These are phyloP conservation scores for Collybia sp. DNA, from an alignment of 768 basidiomycete species.

Conservation along the genomic window DNA sequence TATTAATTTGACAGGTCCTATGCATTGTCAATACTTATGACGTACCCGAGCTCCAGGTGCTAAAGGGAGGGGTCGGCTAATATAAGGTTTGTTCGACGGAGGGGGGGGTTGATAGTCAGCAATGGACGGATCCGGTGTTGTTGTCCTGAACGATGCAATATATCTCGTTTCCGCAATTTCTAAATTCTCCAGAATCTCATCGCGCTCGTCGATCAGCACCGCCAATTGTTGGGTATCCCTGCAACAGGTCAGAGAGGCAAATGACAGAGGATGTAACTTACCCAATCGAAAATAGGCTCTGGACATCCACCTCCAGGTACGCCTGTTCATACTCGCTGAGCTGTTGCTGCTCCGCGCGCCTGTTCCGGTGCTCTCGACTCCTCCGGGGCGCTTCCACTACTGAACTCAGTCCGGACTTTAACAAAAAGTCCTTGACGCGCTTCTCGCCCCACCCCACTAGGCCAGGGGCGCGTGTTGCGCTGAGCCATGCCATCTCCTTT, in stretches of 20 bases:
- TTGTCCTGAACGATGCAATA: conserved; percentile 68
- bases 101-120: conserved; percentile 47
- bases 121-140: conserved; percentile 71
- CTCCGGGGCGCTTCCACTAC: conserved; percentile 34
- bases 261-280: conserved; percentile 24
- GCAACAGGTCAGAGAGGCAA: conserved; percentile 2
- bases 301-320: conserved; percentile 57
- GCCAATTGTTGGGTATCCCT: conserved; percentile 72
- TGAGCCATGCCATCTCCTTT: conserved; percentile 74
- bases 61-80: conserved; percentile 66
- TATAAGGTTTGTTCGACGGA: conserved; percentile 46
- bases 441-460: conserved; percentile 73
- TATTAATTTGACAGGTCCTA: neutral
- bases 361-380: conserved; percentile 22
- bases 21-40: neutral
- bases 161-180: conserved; percentile 80
- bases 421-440: conserved; percentile 62
- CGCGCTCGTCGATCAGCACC: conserved; percentile 68
- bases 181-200: conserved; percentile 71
- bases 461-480: conserved; percentile 56
- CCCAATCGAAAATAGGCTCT: conserved; percentile 73
- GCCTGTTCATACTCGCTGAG: conserved; percentile 39
- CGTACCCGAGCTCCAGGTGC: conserved; percentile 28
- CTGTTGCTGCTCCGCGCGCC: conserved; percentile 20
- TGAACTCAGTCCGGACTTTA: conserved; percentile 63